phyloP scores from a whole-genome alignment of 2,329 filamentous ascomycete species.

The Botrytis fabae region DNA sequence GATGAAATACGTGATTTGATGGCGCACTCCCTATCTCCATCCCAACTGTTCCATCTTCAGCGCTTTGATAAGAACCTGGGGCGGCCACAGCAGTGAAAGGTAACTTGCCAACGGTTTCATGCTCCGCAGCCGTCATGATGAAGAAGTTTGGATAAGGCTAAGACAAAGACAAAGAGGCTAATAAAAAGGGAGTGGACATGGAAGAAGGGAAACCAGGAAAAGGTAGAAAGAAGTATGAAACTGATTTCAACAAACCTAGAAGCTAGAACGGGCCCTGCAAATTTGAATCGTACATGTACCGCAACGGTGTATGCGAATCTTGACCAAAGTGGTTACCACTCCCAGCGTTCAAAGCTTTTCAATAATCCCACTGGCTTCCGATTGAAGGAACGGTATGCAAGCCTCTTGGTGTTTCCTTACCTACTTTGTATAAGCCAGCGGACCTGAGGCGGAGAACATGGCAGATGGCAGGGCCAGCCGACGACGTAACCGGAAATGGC shows the following conservation, averaged over 20 bases:
- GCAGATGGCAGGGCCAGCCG: not conserved
- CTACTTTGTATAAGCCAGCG: not conserved
- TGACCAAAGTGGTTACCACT: not conserved
- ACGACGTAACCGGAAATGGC: not conserved
- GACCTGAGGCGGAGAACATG: not conserved
- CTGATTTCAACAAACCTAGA: not conserved
- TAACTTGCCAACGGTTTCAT: conserved; percentile 26
- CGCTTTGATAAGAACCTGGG: conserved; percentile 25
- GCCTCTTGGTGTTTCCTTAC: not conserved
- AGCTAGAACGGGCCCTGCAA: not conserved
- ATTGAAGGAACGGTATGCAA: not conserved
- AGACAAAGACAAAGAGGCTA: not conserved
- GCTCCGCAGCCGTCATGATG: conserved; percentile 16
- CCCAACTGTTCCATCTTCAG: conserved; percentile 26
- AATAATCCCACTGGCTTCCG: not conserved
- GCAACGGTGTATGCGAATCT: not conserved
- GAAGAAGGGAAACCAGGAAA: not conserved
- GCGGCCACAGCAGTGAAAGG: conserved; percentile 34
- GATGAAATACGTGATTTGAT: not conserved
- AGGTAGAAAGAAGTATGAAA: not conserved
- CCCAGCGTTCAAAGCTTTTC: not conserved
- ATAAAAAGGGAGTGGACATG: conserved; percentile 3
- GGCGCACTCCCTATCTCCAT: not conserved
- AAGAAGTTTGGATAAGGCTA: not conserved
- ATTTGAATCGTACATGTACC: not conserved